A percentile compares a stretch with the other conserved stretches of the same genome.
These are phyloP conservation scores for Blastobotrys malaysiensis DNA, from an alignment of 1,139 yeast genomes.

Conservation along the genomic window DNA sequence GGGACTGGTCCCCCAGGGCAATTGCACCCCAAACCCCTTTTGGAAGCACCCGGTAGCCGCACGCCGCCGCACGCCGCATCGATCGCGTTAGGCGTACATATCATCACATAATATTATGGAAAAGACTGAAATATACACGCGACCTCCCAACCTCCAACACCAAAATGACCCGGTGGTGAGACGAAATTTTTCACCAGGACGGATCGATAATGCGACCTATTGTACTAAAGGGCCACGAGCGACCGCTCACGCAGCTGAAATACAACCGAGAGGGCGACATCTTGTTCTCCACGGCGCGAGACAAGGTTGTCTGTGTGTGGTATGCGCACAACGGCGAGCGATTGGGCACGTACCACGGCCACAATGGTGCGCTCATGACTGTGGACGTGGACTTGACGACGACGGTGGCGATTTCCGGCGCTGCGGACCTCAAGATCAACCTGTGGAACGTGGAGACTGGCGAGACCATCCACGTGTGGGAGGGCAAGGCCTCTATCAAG, in stretches of 20 bases:
- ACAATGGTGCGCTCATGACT: conserved; percentile 93
- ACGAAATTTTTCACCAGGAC: neutral
- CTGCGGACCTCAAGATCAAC: conserved; percentile 83
- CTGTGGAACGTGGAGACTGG: conserved; percentile 86
- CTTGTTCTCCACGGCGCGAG: conserved; percentile 88
- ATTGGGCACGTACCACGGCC: conserved; percentile 86
- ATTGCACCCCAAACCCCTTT: no score
- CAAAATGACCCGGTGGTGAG: conserved; percentile 1
- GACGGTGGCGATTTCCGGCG: conserved; percentile 73
- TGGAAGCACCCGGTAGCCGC: no score
- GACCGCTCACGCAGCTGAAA: conserved; percentile 70
- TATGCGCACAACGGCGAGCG: conserved; percentile 94
- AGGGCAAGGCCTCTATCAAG: conserved; percentile 78
- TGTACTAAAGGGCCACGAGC: conserved; percentile 33
- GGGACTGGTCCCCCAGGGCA: no score
- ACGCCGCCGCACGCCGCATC: no score
- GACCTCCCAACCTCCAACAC: neutral
- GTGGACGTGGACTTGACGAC: conserved; percentile 75
- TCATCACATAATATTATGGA: neutral
- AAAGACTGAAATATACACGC: neutral
- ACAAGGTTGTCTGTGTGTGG: conserved; percentile 69
- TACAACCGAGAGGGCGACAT: conserved; percentile 94
- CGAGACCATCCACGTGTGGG: conserved; percentile 67
- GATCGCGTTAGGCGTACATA: neutral
- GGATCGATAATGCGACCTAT: conserved; percentile 3